A percentile compares a stretch with the other conserved stretches of the same genome.
phyloP scores from a whole-genome alignment of 805 yeast species.

The Lachancea kluyveri region DNA sequence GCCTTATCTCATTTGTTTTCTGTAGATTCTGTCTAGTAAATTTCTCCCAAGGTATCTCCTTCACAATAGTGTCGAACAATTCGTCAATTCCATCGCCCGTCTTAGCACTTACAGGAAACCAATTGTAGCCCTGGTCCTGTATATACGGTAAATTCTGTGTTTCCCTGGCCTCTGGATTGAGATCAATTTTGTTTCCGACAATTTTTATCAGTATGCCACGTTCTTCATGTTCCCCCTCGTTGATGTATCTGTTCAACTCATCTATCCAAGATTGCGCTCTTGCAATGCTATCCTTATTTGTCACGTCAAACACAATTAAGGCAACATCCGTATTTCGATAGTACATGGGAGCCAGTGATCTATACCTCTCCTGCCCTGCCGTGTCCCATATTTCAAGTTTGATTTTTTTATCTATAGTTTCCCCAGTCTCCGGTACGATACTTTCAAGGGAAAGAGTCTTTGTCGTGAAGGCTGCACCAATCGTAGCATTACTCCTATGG shows the following conservation, averaged over 20 bases:
- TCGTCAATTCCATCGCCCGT: slow-evolving; percentile 43
- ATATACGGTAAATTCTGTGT: slow-evolving; percentile 45
- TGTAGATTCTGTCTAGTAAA: slow-evolving; percentile 9
- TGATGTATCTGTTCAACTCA: slow-evolving; percentile 44
- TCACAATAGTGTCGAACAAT: slow-evolving; percentile 40
- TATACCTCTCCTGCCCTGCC: slow-evolving; percentile 78
- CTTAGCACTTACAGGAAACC: slow-evolving; percentile 48
- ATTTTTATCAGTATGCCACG: slow-evolving; percentile 58
- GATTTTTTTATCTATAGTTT: slow-evolving; percentile 37
- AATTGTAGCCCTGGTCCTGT: slow-evolving; percentile 36
- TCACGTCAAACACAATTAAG: slow-evolving; percentile 69
- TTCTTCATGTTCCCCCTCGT: slow-evolving; percentile 45
- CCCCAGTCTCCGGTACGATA: slow-evolving; percentile 3
- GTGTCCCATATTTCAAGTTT: slow-evolving; percentile 85
- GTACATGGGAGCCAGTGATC: slow-evolving; percentile 77
- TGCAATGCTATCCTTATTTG: slow-evolving; percentile 54
- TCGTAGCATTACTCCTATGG: slow-evolving; percentile 73
- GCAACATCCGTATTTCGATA: slow-evolving; percentile 79
- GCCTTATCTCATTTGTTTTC: not conserved
- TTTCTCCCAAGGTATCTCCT: slow-evolving; percentile 32
- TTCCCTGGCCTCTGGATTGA: slow-evolving; percentile 36
- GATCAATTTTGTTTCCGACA: slow-evolving; percentile 74
- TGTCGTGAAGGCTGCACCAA: slow-evolving; percentile 79
- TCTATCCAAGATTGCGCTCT: slow-evolving; percentile 75
- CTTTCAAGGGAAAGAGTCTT: slow-evolving; percentile 55